Conservation (phyloP, 331 rosid species). For the Erythrophleum ivorense region DNA sequence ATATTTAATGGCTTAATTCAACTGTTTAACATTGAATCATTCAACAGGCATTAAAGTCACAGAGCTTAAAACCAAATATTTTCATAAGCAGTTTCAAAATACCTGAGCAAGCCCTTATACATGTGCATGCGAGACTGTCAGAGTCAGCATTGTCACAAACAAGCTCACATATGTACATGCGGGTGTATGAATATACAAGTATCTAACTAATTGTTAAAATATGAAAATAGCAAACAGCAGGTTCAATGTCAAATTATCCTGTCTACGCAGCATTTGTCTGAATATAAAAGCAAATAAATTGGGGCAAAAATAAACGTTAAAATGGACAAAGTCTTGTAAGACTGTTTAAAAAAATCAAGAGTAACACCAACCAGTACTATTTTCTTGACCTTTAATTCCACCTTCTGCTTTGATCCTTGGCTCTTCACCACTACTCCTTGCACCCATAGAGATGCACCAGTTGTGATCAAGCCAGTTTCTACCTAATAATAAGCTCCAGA, state of each 20-base stretch:
- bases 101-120: conserved; percentile 15
- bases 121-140: conserved; percentile 21
- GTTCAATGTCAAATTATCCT: conserved; percentile 9
- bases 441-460: conserved; percentile 94
- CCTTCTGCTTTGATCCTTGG: conserved; percentile 90
- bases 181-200: not conserved
- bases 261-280: not conserved
- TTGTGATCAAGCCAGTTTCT: conserved; percentile 73
- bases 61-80: conserved; percentile 18
- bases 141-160: conserved; percentile 11
- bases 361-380: conserved; percentile 74
- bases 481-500: conserved; percentile 65
- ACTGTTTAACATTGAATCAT: conserved; percentile 1
- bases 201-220: not conserved
- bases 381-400: conserved; percentile 89
- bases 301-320: not conserved
- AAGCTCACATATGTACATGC: conserved; percentile 14
- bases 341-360: not conserved
- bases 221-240: conserved; percentile 4
- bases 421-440: conserved; percentile 82
- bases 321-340: not conserved
- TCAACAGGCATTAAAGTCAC: not conserved
- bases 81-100: conserved; percentile 20
- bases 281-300: not conserved
- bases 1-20: conserved; percentile 4